Base-by-base conservation (phyloP, 305 asterid species). In the Stenogyne calaminthoides region DNA sequence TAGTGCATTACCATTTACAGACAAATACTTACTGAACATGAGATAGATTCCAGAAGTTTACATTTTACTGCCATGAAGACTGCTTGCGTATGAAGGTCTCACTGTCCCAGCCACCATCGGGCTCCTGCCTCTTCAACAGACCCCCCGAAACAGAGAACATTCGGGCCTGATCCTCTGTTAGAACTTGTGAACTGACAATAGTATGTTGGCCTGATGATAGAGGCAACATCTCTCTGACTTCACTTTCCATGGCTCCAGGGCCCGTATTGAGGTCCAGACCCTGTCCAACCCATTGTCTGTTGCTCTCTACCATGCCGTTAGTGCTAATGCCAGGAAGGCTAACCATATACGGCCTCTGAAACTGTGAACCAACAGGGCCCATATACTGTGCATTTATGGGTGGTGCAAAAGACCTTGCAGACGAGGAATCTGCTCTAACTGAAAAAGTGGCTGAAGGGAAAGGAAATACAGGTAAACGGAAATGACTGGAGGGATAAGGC, bases 231-330 rank as follows among this genome's bases (percentile, higher is more conserved):
- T 87, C 91, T 75, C 85, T 86, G 64, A 74, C 78, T 27, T 88
- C 98, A 70, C 78, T 65, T 42, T 94, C 99, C 51, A 78, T 63
- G 25, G 78, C 76, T 73, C 97, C 96, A 69, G 95, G 96, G 69
- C 98, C 99, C 0, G 95, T 85, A 88, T 92, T 94, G 15, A 94
- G 94, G 79, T 94, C 99, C 59, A 94, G 82, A 67, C 92, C 96
- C 80, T 88, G 97, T 80, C 86, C 79, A 69, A 80, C 84, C 98
- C 98, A 88, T 75, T 82, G 88, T 71, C 92, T 78, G 83, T 71
- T 82, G 79, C 74, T 85, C 66, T 87, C 97, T 78, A 72, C 14
- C 69, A 76, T 82, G 32, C 84, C 82, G 39, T 82, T 84, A 77
- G 65, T 76, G 79, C 71, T 70, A 77, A 76, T 78, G 11, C 86